phyloP scores from a whole-genome alignment of 2,329 filamentous ascomycete species.

The Dendryphion nanum region DNA sequence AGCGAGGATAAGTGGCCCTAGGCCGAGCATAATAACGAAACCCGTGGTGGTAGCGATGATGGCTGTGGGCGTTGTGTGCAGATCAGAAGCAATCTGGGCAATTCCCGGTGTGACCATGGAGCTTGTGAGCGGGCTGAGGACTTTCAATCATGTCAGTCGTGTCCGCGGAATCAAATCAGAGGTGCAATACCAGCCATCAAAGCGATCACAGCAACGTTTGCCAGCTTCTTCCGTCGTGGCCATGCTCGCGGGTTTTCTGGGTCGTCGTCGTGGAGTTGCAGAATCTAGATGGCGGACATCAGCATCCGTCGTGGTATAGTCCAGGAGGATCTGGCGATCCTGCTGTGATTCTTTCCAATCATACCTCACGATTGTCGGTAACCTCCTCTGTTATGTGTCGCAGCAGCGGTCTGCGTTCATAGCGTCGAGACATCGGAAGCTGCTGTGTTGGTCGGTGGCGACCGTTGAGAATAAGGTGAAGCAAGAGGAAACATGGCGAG shows the following conservation, averaged over 20 bases:
- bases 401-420: not conserved
- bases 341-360: no score
- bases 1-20: constrained; percentile 48
- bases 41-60: constrained; percentile 53
- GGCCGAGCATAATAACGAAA: constrained; percentile 50
- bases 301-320: no score
- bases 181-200: no score
- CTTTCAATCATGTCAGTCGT: constrained; percentile 20
- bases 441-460: no score
- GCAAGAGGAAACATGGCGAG: no score
- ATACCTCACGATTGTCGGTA: not conserved
- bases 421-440: not conserved
- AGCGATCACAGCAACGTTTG: constrained; percentile 53
- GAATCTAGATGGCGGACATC: no score
- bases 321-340: no score
- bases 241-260: constrained; percentile 48
- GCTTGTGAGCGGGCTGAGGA: constrained; percentile 48
- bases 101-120: constrained; percentile 55
- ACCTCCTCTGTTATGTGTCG: not conserved
- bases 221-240: constrained; percentile 45
- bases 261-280: not conserved
- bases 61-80: constrained; percentile 40
- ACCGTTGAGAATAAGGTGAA: no score
- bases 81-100: constrained; percentile 46
- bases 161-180: no score